phyloP scores from a whole-genome alignment of 805 yeast species.

The Candida coquimbonensis region DNA sequence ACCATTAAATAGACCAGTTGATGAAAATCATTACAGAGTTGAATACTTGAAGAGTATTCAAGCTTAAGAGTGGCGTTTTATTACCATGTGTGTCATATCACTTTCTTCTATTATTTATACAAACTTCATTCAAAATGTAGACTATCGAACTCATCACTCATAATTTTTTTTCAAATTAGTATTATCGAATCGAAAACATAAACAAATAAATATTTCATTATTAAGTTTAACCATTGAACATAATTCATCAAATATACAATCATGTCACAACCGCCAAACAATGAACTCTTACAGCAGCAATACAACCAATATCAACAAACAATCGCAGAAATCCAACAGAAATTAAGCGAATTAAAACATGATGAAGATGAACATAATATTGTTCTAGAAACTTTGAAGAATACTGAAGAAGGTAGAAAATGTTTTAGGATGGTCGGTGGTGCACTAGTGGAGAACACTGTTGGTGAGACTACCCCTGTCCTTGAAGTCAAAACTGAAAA shows the following conservation, averaged over 20 bases:
- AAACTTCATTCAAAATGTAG: background rate
- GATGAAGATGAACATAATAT: conserved; percentile 44
- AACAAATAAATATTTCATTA: background rate
- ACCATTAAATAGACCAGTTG: conserved; percentile 68
- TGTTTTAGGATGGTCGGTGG: conserved; percentile 95
- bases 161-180: background rate
- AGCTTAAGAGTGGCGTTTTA: background rate
- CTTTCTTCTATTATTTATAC: background rate
- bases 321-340: conserved; percentile 38
- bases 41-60: conserved; percentile 33
- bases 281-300: conserved; percentile 36
- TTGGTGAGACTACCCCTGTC: conserved; percentile 65
- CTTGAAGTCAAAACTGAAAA: conserved; percentile 51
- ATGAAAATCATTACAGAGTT: conserved; percentile 36
- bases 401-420: conserved; percentile 52
- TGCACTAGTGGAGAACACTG: conserved; percentile 76
- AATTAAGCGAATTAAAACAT: conserved; percentile 39
- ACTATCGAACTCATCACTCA: background rate
- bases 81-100: background rate
- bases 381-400: conserved; percentile 51
- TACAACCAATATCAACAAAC: conserved; percentile 47
- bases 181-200: background rate
- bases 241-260: background rate
- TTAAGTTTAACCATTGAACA: background rate
- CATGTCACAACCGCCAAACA: conserved; percentile 2